Percentiles rank a stretch among this genome's conserved stretches.
These are phyloP conservation scores for Haplosporangium gracile DNA, from an alignment of 192 early-diverging fungal genomes.

Conservation along the genomic window DNA sequence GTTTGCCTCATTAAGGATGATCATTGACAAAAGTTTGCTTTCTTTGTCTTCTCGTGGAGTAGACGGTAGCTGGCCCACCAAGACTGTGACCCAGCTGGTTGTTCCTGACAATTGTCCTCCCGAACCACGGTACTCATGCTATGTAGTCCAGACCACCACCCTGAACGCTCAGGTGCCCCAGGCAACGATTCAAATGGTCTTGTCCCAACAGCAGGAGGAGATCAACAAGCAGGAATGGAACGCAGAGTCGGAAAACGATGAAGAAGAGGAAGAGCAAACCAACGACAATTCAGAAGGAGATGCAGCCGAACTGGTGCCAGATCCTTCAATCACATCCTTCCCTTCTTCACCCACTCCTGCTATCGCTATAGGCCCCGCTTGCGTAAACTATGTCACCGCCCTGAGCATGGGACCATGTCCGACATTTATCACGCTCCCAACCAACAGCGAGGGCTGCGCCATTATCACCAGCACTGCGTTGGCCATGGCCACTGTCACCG, in stretches of 20 bases:
- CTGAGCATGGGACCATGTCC: slow-evolving; percentile 17
- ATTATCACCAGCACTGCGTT: slow-evolving; percentile 17
- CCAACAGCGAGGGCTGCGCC: slow-evolving; percentile 20
- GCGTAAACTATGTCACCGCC: slow-evolving; percentile 7
- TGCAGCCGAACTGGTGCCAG: neutral
- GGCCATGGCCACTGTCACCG: slow-evolving; percentile 6
- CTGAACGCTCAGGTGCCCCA: neutral
- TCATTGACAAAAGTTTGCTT: too few species aligned
- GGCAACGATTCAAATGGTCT: slow-evolving; percentile 20
- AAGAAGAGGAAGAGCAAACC: neutral
- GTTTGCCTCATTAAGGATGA: too few species aligned
- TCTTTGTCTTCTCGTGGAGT: neutral
- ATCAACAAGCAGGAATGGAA: neutral
- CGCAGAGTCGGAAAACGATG: neutral
- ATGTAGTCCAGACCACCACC: slow-evolving; percentile 7
- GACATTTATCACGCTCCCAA: neutral
- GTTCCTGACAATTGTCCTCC: slow-evolving; percentile 19
- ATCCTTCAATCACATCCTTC: neutral
- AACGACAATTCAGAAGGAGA: neutral
- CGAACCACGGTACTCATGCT: slow-evolving; percentile 25
- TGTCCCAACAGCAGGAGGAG: slow-evolving; percentile 5
- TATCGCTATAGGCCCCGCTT: neutral
- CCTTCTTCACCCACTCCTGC: too few species aligned
- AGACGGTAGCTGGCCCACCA: slow-evolving; percentile 28
- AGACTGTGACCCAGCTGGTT: slow-evolving; percentile 1